Base-by-base conservation (phyloP, 2,329 filamentous ascomycete species). In the Microsporum ferrugineum region DNA sequence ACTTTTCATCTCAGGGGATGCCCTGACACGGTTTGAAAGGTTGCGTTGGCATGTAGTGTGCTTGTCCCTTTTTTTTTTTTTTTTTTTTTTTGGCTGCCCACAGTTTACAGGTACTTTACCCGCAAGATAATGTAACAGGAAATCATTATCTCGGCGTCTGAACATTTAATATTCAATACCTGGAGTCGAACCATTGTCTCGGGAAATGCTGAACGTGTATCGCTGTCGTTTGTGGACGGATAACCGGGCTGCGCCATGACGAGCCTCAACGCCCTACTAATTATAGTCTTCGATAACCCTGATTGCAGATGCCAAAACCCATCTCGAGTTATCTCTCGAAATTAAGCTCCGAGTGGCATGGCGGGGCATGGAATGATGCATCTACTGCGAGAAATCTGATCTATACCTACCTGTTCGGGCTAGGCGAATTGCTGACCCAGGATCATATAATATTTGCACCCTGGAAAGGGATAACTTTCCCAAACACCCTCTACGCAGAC, bases 261-360 rank as follows among this genome's bases (percentile, higher is more conserved):
- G 49, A 53, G 49, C 49, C 49, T 53, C 49, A 53, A 53, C n/a
- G 27, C 31, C 27, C 27, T 53, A 34, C 49, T 53, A 53, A 53
- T 33, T 53, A 53, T 53, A 53, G 31, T 8, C 10, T 33, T 34
- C 2, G 49, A 34, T n/a, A 34, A 27, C 31, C 29, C 27, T 34
- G 27, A 33, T n/a, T 34, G 29, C 17, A 27, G 14, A 12, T 33
- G 31, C 12, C 27, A 53, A 7, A 27, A 3, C 31, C 31, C 29
- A 12, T 34, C 49, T 34, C 27, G 49, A 53, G 29, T 14, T 53
- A 2, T 33, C 12, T n/a, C 49, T 53, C 23, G 23, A 47, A 47
- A 8, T 47, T 47, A 47, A 47, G 43, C 43, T 47, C 43, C 23
- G 8, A 29, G 27, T 10, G 43, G 17, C n/a, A 47, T 29, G 17